Evolutionary conservation across 768 basidiomycete species (phyloP), one percentile per base, ranked within the genome.

Genomic region (Trametes coccinea): DNA sequence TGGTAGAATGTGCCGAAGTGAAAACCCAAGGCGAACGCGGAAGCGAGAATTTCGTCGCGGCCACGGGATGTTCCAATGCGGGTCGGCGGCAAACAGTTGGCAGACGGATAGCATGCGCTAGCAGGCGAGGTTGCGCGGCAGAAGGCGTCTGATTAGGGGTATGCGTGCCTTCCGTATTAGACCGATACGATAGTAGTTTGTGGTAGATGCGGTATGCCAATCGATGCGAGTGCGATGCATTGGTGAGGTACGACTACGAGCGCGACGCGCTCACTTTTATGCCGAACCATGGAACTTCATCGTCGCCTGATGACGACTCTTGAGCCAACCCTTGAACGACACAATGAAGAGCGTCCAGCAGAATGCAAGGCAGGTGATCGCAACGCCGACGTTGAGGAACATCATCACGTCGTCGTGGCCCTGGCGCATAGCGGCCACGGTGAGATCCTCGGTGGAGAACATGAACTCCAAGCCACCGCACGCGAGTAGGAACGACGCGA

Each of bases 391-490:
- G 66, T 92, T 92, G 55, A 92, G 75, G 77, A 94, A 91, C 90
- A 94, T 90, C 88, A 94, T 90, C 49, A 92, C 84, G 62, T 76
- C 92, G 79, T 95, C 94, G 66, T 86, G 85, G 30, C 92, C 92
- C 69, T 86, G 80, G 59, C 95, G 81, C 94, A 98, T 97, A 16
- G 95, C 94, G 11, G 92, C 90, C 63, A 92, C 84, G 3, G 92
- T 91, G 22, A 98, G 72, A 68, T 96, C 93, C 75, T 98, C 95
- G 7, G 89, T 89, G 39, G 90, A 93, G 60, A 94, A 84, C 73
- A 95, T 92, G 76, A 98, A 98, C 52, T 87, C 82, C 59, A 98
- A 72, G 9, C 96, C 96, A 48, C 95, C 95, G 56, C 88, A 89
- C 6, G 94, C 84, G 52, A 95, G 79, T 76, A 90, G 90, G 75